Evolutionary conservation across 2,329 filamentous ascomycete species (phyloP), one percentile per base, ranked within the genome.

Genomic region (Dendrostoma leiphaemia): DNA sequence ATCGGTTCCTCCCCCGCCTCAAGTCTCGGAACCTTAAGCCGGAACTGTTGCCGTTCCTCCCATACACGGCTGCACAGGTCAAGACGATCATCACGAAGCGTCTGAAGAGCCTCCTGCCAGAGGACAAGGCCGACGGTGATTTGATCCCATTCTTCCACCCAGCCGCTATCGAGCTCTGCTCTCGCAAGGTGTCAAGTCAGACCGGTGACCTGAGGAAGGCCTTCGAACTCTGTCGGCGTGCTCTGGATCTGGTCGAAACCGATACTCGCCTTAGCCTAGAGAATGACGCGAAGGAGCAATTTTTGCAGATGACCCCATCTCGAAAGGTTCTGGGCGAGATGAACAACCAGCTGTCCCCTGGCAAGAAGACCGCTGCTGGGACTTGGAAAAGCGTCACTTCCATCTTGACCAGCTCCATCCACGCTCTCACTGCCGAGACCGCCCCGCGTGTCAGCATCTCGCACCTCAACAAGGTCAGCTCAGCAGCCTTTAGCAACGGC

Each of bases 171-270:
- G 90, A 95, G 65, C 85, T 99, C 41, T 96, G 93, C 68, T 89
- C 94, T 7, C 90, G 94, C 69, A 99, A 97, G 69, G 90, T 99
- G 15, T 89, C 94, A 4, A 91, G 89, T 51, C 93, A 97, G 68
- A 96, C 91, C 0, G 94, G 94, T 40, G 94, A 99, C 69, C 72
- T 99, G 46, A 89, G 94, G 57, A 96, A 96, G 70, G 93, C 92
- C 0, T 97, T 97, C 64, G 93, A 97, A 69, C 90, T 99, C 56
- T 91, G 93, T 69, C 88, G 91, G 44, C 85, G 91, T 51, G 91
- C 92, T 3, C 85, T 99, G 53, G 93, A 97, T 69, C 74, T 96
- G 21, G 85, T 97, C 46, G 94, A 97, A 71, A 78, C 83, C 49
- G 93, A 97, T 70, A 93, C 89, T 1, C 84, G 85, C 55, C 79